Evolutionary conservation across 1,284 basidiomycete genomes (phyloP), one percentile per base, ranked within the genome.

Genomic region (Puccinia novopanici): DNA sequence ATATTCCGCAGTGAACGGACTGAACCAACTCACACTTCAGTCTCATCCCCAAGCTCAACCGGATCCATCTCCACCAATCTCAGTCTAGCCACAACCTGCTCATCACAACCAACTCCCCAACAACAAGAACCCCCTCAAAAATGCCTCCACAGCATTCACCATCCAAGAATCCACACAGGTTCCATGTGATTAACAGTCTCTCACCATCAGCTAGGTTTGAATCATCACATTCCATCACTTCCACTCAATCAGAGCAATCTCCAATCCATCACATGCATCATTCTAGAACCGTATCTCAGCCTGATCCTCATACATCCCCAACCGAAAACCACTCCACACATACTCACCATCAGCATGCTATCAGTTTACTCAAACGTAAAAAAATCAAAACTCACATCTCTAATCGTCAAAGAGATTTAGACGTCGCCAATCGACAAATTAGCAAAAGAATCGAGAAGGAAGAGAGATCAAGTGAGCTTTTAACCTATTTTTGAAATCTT

Each of bases 1-100:
- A 8, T 0, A 12, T 48, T 4, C 10, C 54, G 17, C 34, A 76
- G 75, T 76, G 75, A 76, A 40, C 61, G 59, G 27, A 76, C 75
- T 24, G 75, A 76, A 67, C 75, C 75, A 30, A 67, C 75, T n/a
- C 75, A 76, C 63, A 76, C 75, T 30, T 65, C 75, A 22, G 17
- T 40, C 63, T 76, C 75, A 76, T 63, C 24, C 17, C 75, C 61
- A 9, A 61, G 61, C 27, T 63, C 73, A 17, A 50, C 73, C 3
- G 30, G 37, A 42, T 63, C 73, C 12, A 19, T 63, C 57, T 61
- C 73, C 0, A 75, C 73, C 12, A 17, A 50, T 24, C 52, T 50
- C 24, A 70, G 42, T 40, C 45, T 70, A 50, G 24, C 45, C 45
- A 27, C 67, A 52, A 50, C 3, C 52, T 42, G 34, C 10, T 52